Evolutionary conservation across 2,329 filamentous ascomycete species (phyloP), one percentile per base, ranked within the genome.

Genomic region (Dothiorella sarmentorum): DNA sequence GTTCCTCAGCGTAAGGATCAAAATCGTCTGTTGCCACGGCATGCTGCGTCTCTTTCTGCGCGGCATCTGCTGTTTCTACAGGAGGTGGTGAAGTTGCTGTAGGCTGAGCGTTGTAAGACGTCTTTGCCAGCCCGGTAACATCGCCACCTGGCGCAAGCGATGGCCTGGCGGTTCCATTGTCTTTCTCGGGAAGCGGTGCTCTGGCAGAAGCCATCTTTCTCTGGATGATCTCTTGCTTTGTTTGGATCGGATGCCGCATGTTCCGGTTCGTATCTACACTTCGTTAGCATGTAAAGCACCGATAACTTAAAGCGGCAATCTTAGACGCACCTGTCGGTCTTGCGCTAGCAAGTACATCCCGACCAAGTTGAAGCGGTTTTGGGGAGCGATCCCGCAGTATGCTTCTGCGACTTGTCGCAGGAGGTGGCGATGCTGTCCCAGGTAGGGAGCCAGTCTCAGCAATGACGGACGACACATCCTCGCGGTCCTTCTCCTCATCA

Each of bases 31-130:
- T 58, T 27, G 63, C 61, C 2, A 65, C 58, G 17, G 63, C 62
- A 2, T 66, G 63, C 3, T 66, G 61, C 52, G 47, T 49, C 4
- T 70, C 67, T 52, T 64, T 68, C 4, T 6, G 33, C 15, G 33
- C 43, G n/a, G 29, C 31, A 13, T 42, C 44, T 7, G 43, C 45
- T 9, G 20, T 24, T 18, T 29, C 43, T 17, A 35, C 22, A 20
- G 44, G 56, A 26, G 43, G 44, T 7, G 56, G 56, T 29, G 56
- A 58, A 17, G 56, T 26, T 15, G 55, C 42, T 7, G 42, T 43
- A n/a, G 55, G 24, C 55, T 49, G 33, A 35, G 44, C 44, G 24
- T 42, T 15, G 20, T 58, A 27, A 7, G 56, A 27, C 24, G 56
- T 58, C 45, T 26, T 58, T 7, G 56, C 56, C 24, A 58, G 17